These are phyloP conservation scores for Scytalidium lignicola DNA, from an alignment of 2,329 filamentous ascomycete genomes.

Conservation along the genomic window DNA sequence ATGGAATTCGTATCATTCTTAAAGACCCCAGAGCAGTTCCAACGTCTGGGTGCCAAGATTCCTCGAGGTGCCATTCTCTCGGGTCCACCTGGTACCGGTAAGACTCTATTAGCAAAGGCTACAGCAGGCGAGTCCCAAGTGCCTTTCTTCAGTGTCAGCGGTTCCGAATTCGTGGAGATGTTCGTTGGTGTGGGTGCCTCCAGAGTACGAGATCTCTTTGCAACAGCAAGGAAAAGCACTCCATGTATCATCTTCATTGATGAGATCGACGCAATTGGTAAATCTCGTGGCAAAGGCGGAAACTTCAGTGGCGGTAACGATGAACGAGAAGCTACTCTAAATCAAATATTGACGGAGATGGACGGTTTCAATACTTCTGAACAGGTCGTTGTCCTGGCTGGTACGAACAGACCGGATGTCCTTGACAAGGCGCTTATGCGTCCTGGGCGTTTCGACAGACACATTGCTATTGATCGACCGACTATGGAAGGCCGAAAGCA, in stretches of 20 bases:
- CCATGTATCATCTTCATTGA: constrained; percentile 99
- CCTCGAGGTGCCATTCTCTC: constrained; percentile 94
- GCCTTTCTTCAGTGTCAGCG: constrained; percentile 96
- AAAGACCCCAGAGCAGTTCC: constrained; percentile 87
- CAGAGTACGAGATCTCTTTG: constrained; percentile 88
- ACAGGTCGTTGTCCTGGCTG: constrained; percentile 92
- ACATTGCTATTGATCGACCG: constrained; percentile 90
- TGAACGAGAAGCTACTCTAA: constrained; percentile 92
- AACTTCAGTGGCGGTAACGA: constrained; percentile 86
- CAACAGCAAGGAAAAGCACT: constrained; percentile 89
- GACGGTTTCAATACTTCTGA: constrained; percentile 97
- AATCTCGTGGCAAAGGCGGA: constrained; percentile 76
- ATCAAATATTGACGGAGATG: constrained; percentile 99
- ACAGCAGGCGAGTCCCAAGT: constrained; percentile 96
- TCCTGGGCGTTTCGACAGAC: constrained; percentile 92
- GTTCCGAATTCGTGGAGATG: constrained; percentile 99
- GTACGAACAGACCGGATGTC: constrained; percentile 92
- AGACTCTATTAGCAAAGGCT: constrained; percentile 93
- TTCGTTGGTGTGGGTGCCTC: constrained; percentile 98
- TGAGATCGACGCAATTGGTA: constrained; percentile 96
- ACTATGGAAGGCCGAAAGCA: constrained; percentile 96
- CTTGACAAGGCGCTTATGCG: constrained; percentile 95
- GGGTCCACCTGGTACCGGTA: constrained; percentile 97
- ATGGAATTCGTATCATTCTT: constrained; percentile 99
- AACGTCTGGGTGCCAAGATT: constrained; percentile 94